phyloP scores from a whole-genome alignment of 768 basidiomycete genomes.

The Melanogaster broomeanus region DNA sequence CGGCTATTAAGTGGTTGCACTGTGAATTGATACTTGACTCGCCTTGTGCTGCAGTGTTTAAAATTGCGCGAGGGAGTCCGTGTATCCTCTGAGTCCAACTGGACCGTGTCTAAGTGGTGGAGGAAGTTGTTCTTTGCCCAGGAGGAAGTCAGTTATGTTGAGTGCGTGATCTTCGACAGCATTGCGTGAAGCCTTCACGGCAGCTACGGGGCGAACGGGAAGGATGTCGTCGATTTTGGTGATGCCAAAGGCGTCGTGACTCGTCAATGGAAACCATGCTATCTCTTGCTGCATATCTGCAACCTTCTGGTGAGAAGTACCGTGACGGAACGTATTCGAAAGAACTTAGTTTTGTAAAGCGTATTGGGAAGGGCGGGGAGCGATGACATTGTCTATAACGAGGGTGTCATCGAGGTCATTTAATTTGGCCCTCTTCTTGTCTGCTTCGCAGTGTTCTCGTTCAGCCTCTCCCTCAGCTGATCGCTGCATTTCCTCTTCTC shows the following conservation, averaged over 20 bases:
- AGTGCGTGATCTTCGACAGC: slow-evolving; percentile 17
- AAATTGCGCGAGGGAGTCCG: neutral
- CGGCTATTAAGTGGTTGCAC: too few species aligned
- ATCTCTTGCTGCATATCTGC: neutral
- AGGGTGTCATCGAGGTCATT: neutral
- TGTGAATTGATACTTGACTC: too few species aligned
- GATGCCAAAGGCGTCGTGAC: slow-evolving; percentile 13
- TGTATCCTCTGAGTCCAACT: neutral
- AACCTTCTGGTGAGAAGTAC: slow-evolving; percentile 12
- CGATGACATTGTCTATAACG: neutral
- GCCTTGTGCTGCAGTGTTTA: too few species aligned
- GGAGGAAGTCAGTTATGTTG: slow-evolving; percentile 15
- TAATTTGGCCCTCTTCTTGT: neutral
- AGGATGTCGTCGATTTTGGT: slow-evolving; percentile 10
- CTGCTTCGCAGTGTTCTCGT: neutral
- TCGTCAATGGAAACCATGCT: neutral
- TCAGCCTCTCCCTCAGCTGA: neutral
- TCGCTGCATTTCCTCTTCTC: neutral
- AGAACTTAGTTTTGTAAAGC: slow-evolving; percentile 3
- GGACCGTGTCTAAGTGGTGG: neutral
- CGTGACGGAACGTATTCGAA: slow-evolving; percentile 10
- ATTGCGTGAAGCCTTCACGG: slow-evolving; percentile 16
- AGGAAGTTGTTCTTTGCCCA: slow-evolving; percentile 15
- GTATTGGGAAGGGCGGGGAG: slow-evolving; percentile 4
- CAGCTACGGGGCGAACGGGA: slow-evolving; percentile 11